These are phyloP conservation scores for Zygosaccharomyces sapae DNA, from an alignment of 1,139 yeast genomes.

Conservation along the genomic window DNA sequence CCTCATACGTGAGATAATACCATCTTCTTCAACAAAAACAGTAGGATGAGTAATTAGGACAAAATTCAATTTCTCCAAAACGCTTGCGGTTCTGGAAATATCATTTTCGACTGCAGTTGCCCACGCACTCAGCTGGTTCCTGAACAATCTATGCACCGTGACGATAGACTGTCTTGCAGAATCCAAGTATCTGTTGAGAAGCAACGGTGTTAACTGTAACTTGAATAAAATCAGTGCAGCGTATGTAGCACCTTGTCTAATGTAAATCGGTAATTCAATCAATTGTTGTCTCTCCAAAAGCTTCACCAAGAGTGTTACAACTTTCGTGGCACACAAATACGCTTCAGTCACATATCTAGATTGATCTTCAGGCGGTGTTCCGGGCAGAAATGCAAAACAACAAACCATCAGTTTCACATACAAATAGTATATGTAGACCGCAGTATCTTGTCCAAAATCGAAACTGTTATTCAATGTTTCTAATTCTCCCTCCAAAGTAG, in stretches of 20 bases:
- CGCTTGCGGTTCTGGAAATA: slow-evolving; percentile 86
- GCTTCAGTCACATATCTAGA: slow-evolving; percentile 66
- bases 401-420: slow-evolving; percentile 80
- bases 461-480: slow-evolving; percentile 53
- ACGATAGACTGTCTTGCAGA: slow-evolving; percentile 91
- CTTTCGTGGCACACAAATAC: slow-evolving; percentile 74
- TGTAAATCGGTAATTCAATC: slow-evolving; percentile 80
- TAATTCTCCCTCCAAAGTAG: slow-evolving; percentile 72
- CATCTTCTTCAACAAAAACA: slow-evolving; percentile 60
- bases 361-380: slow-evolving; percentile 84
- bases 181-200: slow-evolving; percentile 74
- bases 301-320: slow-evolving; percentile 72
- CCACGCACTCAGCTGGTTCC: slow-evolving; percentile 91
- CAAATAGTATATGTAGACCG: slow-evolving; percentile 75
- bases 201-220: slow-evolving; percentile 72
- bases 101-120: slow-evolving; percentile 78
- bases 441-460: slow-evolving; percentile 46
- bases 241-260: slow-evolving; percentile 78
- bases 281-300: slow-evolving; percentile 63
- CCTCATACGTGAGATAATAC: slow-evolving; percentile 82
- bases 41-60: slow-evolving; percentile 87
- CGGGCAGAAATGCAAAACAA: slow-evolving; percentile 87
- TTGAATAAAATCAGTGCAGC: slow-evolving; percentile 78
- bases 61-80: slow-evolving; percentile 83
- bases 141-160: slow-evolving; percentile 79